These are phyloP conservation scores for Scutellaria barbata DNA, from an alignment of 257 asterid genomes.

Conservation along the genomic window DNA sequence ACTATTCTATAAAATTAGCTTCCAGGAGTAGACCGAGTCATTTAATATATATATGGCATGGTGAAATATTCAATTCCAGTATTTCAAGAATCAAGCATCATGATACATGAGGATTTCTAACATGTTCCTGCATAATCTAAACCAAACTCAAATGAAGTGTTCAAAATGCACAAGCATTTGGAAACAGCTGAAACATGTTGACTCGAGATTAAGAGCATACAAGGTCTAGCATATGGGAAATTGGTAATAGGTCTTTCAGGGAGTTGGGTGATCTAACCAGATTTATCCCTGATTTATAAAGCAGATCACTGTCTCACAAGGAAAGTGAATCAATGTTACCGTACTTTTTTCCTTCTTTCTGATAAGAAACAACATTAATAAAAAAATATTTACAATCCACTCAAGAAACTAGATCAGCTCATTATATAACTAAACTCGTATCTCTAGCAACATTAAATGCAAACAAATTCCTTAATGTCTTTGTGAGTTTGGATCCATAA, in stretches of 20 bases:
- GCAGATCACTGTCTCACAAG: background rate
- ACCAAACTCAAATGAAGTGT: constrained; percentile 5
- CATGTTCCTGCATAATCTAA: constrained; percentile 11
- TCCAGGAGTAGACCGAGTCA: background rate
- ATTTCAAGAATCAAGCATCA: constrained; percentile 28
- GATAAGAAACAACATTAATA: too few relatives aligned
- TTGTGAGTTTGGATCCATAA: too few relatives aligned
- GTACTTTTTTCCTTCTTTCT: background rate
- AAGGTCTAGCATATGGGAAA: background rate
- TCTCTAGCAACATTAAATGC: background rate
- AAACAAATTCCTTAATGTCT: too few relatives aligned
- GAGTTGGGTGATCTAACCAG: background rate
- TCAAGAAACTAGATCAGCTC: background rate
- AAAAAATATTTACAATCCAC: background rate
- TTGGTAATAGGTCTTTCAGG: background rate
- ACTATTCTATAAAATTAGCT: constrained; percentile 10
- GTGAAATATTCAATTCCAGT: background rate
- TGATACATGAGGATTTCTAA: background rate
- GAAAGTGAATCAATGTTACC: constrained; percentile 2
- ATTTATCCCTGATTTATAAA: background rate
- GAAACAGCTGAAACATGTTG: background rate
- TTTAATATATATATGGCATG: background rate
- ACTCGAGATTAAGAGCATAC: constrained; percentile 14
- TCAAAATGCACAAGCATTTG: constrained; percentile 21
- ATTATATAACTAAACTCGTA: background rate